Evolutionary conservation across 73 alveolate genomes (phyloP), one percentile per base, ranked within the genome.

Genomic region (Blepharisma japonicum): DNA sequence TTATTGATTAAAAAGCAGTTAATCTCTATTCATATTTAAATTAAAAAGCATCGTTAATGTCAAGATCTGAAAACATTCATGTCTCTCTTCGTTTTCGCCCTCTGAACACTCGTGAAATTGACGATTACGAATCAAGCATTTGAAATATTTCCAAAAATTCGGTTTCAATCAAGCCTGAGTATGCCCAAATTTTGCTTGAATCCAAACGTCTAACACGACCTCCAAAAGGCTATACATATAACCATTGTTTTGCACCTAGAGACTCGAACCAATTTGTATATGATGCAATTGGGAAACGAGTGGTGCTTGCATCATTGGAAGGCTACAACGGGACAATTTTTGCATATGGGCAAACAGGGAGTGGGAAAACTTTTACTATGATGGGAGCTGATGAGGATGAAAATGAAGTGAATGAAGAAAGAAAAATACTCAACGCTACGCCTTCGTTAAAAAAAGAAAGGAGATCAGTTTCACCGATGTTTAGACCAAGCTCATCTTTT

Each of bases 301-400:
- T 70, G 14, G 61, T 70, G 32, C 25, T n/a, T 14, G 80, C 68
- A 70, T 68, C 84, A 53, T 54, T 85, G 3, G 61, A 82, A 54
- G 92, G 92, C 32, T 85, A 82, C 70, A 85, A 85, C 55, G 80
- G 81, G 46, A 85, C 92, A 0, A 72, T 85, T 4, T 80, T 80
- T 42, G 92, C 89, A 46, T 85, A 85, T 82, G 92, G 92, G 7
- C 55, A 85, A 55, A 85, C 92, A 55, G 89, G 89, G 9, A 71
- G 86, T 46, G 92, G 92, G 55, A 85, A 85, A 72, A 85, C 92
- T 14, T 77, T 81, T 55, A 85, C 92, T 6, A 85, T 85, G 89
- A 80, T 85, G 86, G 92, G 92, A 6, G 54, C 20, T 38, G 80
- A 61, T 18, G 23, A 39, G 14, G 39, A 11, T 5, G 18, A n/a